Percentiles rank a stretch among this genome's conserved stretches.
Conservation (phyloP, 371 early-diverging fungal genomes). For the Mucor circinelloides region DNA sequence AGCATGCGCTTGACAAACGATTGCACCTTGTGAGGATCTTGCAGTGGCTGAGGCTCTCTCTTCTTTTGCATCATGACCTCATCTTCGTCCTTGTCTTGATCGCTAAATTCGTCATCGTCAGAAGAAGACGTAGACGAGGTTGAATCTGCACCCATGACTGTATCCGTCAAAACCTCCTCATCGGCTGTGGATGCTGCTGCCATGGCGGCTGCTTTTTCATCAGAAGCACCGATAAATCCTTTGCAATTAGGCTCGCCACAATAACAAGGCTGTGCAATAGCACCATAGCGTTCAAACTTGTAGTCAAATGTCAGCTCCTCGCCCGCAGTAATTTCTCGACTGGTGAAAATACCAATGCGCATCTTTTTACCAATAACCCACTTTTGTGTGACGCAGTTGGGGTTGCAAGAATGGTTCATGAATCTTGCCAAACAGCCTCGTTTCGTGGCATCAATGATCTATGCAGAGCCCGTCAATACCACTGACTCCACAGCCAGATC, state of each 20-base stretch:
- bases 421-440: conserved; percentile 86
- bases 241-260: conserved; percentile 88
- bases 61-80: conserved; percentile 30
- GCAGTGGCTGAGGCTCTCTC: conserved; percentile 34
- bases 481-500: not conserved
- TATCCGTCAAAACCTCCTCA: not conserved
- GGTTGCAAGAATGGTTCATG: conserved; percentile 90
- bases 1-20: conserved; percentile 66
- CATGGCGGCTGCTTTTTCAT: conserved; percentile 28
- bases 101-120: conserved; percentile 11
- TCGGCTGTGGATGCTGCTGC: not conserved
- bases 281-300: conserved; percentile 82
- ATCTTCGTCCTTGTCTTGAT: conserved; percentile 38
- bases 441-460: conserved; percentile 89
- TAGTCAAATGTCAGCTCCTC: conserved; percentile 95
- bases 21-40: conserved; percentile 59
- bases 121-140: not conserved
- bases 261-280: conserved; percentile 87
- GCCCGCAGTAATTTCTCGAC: conserved; percentile 63
- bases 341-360: conserved; percentile 82
- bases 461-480: not conserved
- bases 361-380: conserved; percentile 79
- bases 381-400: conserved; percentile 84
- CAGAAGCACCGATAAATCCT: conserved; percentile 82
- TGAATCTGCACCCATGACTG: not conserved